A percentile compares a stretch with the other conserved stretches of the same genome.
Conservation (phyloP, 1,284 basidiomycete genomes). For the Porphyrellus sp. region DNA sequence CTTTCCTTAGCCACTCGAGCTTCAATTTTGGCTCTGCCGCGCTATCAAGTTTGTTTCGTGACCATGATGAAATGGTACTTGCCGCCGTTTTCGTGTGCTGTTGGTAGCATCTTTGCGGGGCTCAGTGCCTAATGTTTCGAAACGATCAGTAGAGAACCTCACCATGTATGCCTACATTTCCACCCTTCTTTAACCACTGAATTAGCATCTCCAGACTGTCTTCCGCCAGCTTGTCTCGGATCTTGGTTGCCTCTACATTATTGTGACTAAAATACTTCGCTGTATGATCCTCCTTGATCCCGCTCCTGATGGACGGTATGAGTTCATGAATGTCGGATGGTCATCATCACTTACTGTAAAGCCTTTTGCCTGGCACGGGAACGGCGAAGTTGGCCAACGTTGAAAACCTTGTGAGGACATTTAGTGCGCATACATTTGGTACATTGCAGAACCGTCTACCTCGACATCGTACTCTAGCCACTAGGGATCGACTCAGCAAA, state of each 20-base stretch:
- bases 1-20: constrained; percentile 86
- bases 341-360: constrained; percentile 53
- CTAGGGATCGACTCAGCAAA: constrained; percentile 41
- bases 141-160: constrained; percentile 24
- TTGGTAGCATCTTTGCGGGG: constrained; percentile 81
- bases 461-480: constrained; percentile 99
- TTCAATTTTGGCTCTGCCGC: constrained; percentile 71
- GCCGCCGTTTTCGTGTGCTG: constrained; percentile 78
- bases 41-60: constrained; percentile 6
- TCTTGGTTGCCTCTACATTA: constrained; percentile 75
- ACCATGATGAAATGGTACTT: constrained; percentile 14
- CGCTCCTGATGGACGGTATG: constrained; percentile 47
- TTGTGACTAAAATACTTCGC: constrained; percentile 89
- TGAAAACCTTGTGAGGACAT: constrained; percentile 74
- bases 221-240: constrained; percentile 82
- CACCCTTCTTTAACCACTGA: constrained; percentile 90
- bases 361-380: constrained; percentile 80
- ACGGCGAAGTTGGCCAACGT: constrained; percentile 93
- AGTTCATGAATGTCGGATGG: constrained; percentile 3
- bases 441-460: constrained; percentile 38
- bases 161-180: constrained; percentile 99
- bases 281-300: constrained; percentile 86
- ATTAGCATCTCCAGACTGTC: constrained; percentile 96
- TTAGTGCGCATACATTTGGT: constrained; percentile 2
- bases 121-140: constrained; percentile 13